Evolutionary conservation across 2,329 filamentous ascomycete genomes (phyloP).

Genomic region (Alternaria metachromatica): DNA sequence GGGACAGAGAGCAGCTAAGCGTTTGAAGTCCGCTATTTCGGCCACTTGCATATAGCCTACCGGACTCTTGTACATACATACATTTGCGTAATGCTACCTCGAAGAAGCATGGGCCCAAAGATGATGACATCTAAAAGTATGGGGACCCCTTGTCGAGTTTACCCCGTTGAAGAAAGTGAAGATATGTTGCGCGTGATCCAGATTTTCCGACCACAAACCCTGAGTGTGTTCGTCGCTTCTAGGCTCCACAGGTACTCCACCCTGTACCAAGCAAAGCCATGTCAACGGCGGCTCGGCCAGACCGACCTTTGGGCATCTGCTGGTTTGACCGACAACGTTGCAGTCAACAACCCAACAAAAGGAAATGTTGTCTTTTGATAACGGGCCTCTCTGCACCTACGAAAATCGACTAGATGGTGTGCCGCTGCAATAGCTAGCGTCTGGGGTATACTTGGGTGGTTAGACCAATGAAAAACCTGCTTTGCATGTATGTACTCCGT

Average conservation of each 20-base stretch:
- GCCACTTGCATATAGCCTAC: slow-evolving; percentile 26
- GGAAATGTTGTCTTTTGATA: slow-evolving; percentile 8
- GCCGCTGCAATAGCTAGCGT: background rate
- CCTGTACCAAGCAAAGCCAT: slow-evolving; percentile 7
- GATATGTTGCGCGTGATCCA: slow-evolving; percentile 6
- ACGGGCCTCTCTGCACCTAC: slow-evolving; percentile 3
- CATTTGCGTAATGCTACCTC: background rate
- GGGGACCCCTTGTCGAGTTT: background rate
- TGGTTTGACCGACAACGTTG: slow-evolving; percentile 14
- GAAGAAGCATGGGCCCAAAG: background rate
- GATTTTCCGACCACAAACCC: slow-evolving; percentile 14
- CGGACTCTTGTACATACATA: slow-evolving; percentile 16
- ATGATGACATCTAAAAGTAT: background rate
- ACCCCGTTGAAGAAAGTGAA: background rate
- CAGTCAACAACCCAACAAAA: slow-evolving; percentile 3
- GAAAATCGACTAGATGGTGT: background rate
- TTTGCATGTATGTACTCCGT: slow-evolving; percentile 7
- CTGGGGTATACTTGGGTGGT: background rate
- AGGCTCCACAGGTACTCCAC: slow-evolving; percentile 23
- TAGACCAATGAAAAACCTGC: slow-evolving; percentile 8
- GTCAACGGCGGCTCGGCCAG: slow-evolving; percentile 6
- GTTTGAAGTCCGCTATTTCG: slow-evolving; percentile 19
- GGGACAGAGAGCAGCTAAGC: background rate
- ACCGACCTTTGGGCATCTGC: slow-evolving; percentile 6
- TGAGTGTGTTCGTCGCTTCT: slow-evolving; percentile 20